Conservation (phyloP, 768 basidiomycete genomes). For the Collybia sp. region DNA sequence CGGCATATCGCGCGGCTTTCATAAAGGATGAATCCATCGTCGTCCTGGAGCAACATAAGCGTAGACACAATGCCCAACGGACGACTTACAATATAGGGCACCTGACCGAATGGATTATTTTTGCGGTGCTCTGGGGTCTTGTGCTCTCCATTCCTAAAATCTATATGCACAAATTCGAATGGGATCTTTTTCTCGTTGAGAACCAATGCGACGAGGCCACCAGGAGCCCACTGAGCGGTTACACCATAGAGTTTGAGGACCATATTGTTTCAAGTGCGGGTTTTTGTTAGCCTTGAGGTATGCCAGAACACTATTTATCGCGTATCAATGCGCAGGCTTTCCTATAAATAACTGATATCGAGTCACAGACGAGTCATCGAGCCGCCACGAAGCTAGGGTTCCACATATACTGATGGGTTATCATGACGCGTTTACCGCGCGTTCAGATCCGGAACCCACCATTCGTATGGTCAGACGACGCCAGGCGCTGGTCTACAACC, state of each 20-base stretch:
- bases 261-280: conserved; percentile 13
- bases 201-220: conserved; percentile 38
- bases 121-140: conserved; percentile 28
- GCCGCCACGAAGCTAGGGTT: too few species aligned
- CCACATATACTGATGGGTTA: too few species aligned
- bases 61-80: too few species aligned
- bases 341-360: too few species aligned
- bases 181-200: conserved; percentile 42
- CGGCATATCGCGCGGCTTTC: conserved; percentile 59
- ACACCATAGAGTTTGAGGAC: conserved; percentile 29
- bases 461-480: too few species aligned
- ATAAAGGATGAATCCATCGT: conserved; percentile 60
- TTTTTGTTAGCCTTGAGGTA: too few species aligned
- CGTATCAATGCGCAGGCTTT: too few species aligned
- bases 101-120: conserved; percentile 51
- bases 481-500: too few species aligned
- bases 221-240: conserved; percentile 29
- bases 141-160: conserved; percentile 31
- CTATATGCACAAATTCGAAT: conserved; percentile 36
- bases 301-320: too few species aligned
- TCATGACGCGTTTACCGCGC: too few species aligned
- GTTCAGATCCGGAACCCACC: too few species aligned
- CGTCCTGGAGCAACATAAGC: conserved; percentile 28
- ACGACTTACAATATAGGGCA: conserved; percentile 42
- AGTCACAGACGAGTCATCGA: too few species aligned